These are phyloP conservation scores for Thermochaetoides thermophila DNA, from an alignment of 495 filamentous ascomycete genomes.

Conservation along the genomic window DNA sequence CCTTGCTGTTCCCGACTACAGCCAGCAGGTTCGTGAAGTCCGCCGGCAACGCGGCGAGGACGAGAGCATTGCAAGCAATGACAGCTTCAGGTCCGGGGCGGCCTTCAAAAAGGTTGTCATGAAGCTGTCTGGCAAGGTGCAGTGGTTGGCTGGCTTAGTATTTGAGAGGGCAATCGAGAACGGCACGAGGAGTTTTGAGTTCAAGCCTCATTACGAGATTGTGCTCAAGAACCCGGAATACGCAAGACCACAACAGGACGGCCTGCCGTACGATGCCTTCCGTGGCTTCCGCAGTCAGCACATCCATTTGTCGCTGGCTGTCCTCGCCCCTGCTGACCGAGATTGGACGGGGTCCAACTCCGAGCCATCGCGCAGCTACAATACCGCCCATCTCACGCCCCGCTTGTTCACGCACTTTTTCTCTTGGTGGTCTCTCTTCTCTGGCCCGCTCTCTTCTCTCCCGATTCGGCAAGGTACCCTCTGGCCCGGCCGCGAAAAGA, in stretches of 20 bases:
- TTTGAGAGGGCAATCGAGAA: slow-evolving; percentile 65
- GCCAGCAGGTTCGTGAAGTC: slow-evolving; percentile 62
- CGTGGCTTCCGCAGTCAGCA: slow-evolving; percentile 86
- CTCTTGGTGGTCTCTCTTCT: slow-evolving; percentile 94
- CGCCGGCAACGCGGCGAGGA: slow-evolving; percentile 42
- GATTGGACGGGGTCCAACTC: slow-evolving; percentile 64
- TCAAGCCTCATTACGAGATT: slow-evolving; percentile 86
- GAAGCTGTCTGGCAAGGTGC: slow-evolving; percentile 92
- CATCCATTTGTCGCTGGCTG: slow-evolving; percentile 84
- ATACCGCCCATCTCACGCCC: slow-evolving; percentile 82
- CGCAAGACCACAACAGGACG: slow-evolving; percentile 41
- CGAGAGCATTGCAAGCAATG: slow-evolving; percentile 47
- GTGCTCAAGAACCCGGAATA: slow-evolving; percentile 65
- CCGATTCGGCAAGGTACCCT: slow-evolving; percentile 83
- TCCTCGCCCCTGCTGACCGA: slow-evolving; percentile 65
- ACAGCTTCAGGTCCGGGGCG: slow-evolving; percentile 54
- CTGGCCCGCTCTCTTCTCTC: slow-evolving; percentile 84
- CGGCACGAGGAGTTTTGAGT: slow-evolving; percentile 63
- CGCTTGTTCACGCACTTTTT: slow-evolving; percentile 98
- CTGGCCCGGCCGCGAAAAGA: slow-evolving; percentile 85
- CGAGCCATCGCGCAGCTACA: slow-evolving; percentile 74
- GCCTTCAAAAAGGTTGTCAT: slow-evolving; percentile 95
- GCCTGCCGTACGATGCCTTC: slow-evolving; percentile 73
- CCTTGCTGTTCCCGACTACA: slow-evolving; percentile 85
- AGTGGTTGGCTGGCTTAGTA: slow-evolving; percentile 77